phyloP scores from a whole-genome alignment of 345 rosid genomes.

The Gossypium rotundifolium region DNA sequence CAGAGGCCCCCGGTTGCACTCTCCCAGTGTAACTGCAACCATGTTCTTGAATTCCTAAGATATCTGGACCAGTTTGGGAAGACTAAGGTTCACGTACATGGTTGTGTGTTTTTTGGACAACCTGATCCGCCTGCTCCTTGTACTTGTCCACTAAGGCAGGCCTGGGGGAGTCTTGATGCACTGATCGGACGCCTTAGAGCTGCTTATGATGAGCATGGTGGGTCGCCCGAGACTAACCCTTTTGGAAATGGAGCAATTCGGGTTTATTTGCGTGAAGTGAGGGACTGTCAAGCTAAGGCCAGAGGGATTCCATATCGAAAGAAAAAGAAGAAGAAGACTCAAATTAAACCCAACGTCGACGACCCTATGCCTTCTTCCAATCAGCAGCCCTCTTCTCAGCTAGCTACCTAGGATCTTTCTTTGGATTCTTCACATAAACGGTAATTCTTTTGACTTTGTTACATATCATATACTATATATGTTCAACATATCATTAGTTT shows the following conservation, averaged over 20 bases:
- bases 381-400: slow-evolving; percentile 5
- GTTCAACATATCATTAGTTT: background rate
- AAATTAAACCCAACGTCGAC: slow-evolving; percentile 26
- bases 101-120: slow-evolving; percentile 73
- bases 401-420: slow-evolving; percentile 3
- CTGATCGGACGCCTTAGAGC: slow-evolving; percentile 82
- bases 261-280: slow-evolving; percentile 62
- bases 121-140: slow-evolving; percentile 88
- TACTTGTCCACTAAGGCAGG: slow-evolving; percentile 71
- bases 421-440: slow-evolving; percentile 25
- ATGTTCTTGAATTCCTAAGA: slow-evolving; percentile 65
- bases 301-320: slow-evolving; percentile 80
- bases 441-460: slow-evolving; percentile 16
- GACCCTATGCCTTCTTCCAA: slow-evolving; percentile 33
- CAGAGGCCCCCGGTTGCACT: slow-evolving; percentile 58
- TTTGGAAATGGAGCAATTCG: slow-evolving; percentile 80
- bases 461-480: background rate
- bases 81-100: slow-evolving; percentile 71
- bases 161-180: slow-evolving; percentile 95
- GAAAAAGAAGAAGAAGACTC: slow-evolving; percentile 60
- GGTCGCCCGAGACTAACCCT: slow-evolving; percentile 60
- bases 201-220: slow-evolving; percentile 77
- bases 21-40: slow-evolving; percentile 55
- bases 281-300: slow-evolving; percentile 76
- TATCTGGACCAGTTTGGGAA: slow-evolving; percentile 84